These are phyloP conservation scores for Kernera saxatilis DNA, from an alignment of 345 rosid species.

Conservation along the genomic window DNA sequence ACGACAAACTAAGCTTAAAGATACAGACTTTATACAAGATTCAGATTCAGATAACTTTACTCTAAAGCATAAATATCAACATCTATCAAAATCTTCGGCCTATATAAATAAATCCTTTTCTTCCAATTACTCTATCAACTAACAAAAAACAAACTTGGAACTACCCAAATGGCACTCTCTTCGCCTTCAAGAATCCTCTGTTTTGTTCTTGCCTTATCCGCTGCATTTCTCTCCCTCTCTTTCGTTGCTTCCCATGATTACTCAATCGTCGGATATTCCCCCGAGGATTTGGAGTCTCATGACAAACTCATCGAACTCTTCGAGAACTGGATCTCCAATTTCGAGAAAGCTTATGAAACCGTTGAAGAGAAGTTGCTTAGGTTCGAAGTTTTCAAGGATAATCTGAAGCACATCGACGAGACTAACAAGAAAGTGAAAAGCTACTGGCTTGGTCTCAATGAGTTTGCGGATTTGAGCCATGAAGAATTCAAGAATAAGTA, in stretches of 20 bases:
- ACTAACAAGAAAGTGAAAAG: slow-evolving; percentile 49
- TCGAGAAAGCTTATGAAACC: slow-evolving; percentile 50
- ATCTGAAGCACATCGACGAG: slow-evolving; percentile 66
- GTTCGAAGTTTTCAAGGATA: slow-evolving; percentile 66
- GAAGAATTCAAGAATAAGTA: slow-evolving; percentile 70
- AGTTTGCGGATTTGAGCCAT: slow-evolving; percentile 73
- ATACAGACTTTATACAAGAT: slow-evolving; percentile 10
- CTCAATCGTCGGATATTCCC: slow-evolving; percentile 65
- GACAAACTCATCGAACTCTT: slow-evolving; percentile 57
- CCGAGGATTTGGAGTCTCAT: slow-evolving; percentile 51
- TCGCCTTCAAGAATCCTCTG: slow-evolving; percentile 27
- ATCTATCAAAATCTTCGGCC: not conserved
- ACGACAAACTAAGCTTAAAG: slow-evolving; percentile 28
- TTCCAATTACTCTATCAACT: slow-evolving; percentile 5
- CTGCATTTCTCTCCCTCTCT: slow-evolving; percentile 27
- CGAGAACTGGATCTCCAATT: slow-evolving; percentile 64
- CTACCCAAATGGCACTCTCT: slow-evolving; percentile 37
- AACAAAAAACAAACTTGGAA: not conserved
- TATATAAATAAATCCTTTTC: slow-evolving; percentile 25
- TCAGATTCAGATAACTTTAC: slow-evolving; percentile 27
- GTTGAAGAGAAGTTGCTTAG: slow-evolving; percentile 61
- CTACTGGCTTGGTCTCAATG: slow-evolving; percentile 80
- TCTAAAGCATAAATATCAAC: slow-evolving; percentile 16
- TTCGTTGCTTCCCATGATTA: slow-evolving; percentile 42
- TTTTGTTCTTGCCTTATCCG: slow-evolving; percentile 29